Evolutionary conservation across 106 monocot genomes (phyloP).

Genomic region (Allium cepa): DNA sequence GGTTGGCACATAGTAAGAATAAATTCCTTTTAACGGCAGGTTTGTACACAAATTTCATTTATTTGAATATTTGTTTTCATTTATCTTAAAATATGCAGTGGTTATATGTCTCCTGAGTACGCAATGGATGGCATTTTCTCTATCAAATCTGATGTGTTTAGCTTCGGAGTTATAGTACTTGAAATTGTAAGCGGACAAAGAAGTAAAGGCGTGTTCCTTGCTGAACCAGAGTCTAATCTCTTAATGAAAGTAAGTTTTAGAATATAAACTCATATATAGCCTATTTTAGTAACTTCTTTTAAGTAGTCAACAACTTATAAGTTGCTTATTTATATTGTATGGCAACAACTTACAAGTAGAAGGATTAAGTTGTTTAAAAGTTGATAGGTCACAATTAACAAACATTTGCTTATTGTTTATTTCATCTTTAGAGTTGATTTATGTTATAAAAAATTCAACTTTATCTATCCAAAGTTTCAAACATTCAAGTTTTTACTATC

Average conservation of each 20-base stretch:
- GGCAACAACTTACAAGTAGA: too few species aligned
- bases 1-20: constrained; percentile 15
- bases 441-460: too few species aligned
- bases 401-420: too few species aligned
- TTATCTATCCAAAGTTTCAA: too few species aligned
- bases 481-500: too few species aligned
- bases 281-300: too few species aligned
- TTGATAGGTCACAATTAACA: too few species aligned
- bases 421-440: too few species aligned
- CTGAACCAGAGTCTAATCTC: neutral
- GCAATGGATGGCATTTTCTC: neutral
- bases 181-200: constrained; percentile 2
- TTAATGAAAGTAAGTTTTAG: neutral
- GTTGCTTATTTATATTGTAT: too few species aligned
- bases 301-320: too few species aligned
- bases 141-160: constrained; percentile 5
- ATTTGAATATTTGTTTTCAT: neutral
- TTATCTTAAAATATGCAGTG: neutral
- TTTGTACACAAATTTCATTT: neutral
- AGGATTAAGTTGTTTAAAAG: too few species aligned
- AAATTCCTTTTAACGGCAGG: neutral
- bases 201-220: neutral
- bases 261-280: too few species aligned
- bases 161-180: constrained; percentile 1
- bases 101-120: constrained; percentile 8